Evolutionary conservation across 129 eudicot genomes (phyloP), one percentile per base, ranked within the genome.

Genomic region (Cynara cardunculus): DNA sequence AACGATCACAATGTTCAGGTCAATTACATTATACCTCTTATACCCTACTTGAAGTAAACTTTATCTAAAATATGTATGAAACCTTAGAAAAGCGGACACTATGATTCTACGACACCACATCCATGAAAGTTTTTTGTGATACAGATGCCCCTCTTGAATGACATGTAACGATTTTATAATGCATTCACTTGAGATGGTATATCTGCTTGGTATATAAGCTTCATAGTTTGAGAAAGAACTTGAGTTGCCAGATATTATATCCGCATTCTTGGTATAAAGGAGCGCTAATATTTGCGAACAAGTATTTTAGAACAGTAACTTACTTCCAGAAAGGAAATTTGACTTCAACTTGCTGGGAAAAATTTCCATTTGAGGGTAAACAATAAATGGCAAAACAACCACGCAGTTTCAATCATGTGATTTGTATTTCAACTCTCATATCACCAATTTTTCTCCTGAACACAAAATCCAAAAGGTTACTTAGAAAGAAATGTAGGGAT

Each of bases 1-100:
- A 86, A 87, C 21, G 98, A 93, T 84, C 96, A 93, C 84, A 93
- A 93, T 88, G 98, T 93, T 84, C 98, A 93, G 98, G 98, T 93
- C 13, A 16, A 14, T 82, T 84, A 34, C 64, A 4, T 69, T 49
- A 7, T 77, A 70, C 30, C 25, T 62, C 34, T 12, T 25, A 59
- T 49, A 56, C 72, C 5, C 30, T 34, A 21, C 59, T 24, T 65
- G 35, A 19, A 41, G 41, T 67, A 19, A 16, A 44, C 32, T 62
- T n/a, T 44, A 62, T 64, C n/a, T 49, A 19, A 19, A 44, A 62
- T n/a, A 35, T 37, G 34, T 44, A 80, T 64, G 73, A 25, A 24
- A 25, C 35, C 24, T 61, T 65, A 21, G 10, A 27, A 27, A 11
- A 14, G 56, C 34, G 69, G 68, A 11, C 19, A 53, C n/a, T 27